Evolutionary conservation across 306 rosid species (phyloP), one percentile per base, ranked within the genome.

Genomic region (Mucuna pruriens): DNA sequence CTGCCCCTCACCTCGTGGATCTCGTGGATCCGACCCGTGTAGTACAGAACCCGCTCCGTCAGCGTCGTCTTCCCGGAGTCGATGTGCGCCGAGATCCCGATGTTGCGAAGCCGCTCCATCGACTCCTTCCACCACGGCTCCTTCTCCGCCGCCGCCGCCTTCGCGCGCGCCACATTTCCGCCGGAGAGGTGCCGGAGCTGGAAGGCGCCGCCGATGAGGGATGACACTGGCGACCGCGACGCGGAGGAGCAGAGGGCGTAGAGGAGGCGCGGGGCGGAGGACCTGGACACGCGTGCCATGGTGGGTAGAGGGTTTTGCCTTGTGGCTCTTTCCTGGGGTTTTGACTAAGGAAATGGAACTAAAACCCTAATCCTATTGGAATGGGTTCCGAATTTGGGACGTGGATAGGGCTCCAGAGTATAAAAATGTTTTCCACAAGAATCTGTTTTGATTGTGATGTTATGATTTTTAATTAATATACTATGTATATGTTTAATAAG

Each of bases 11-110:
- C 99, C 88, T 93, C 98, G 23, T 93, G 99, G 77, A 95, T 95
- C 89, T 93, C 99, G 22, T 95, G 99, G 79, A 93, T 95, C 87
- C 89, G 89, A 3, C 99, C 98, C 0, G 99, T 93, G 85, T 95
- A 95, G 67, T 17, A 95, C 34, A 95, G 88, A 1, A 95, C 80
- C 46, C 99, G 86, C 87, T 93, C 99, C 10, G 98, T 95, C 80
- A 95, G 88, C n/a, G 99, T 93, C 23, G 99, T 95, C 92, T 95
- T 95, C 15, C 98, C 99, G 67, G 99, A 95, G 83, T 95, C 99
- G 17, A 95, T 95, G 45, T 95, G 99, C 7, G 99, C 99, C 20
- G 99, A 95, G 89, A 95, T 95, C 83, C 99, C 99, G 46, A 95
- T 95, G 77, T 95, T 95, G 2, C 99, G 97, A 23, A 90, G 83